Conservation (phyloP, 148 eudicot genomes). For the Heliamphora exappendiculata region DNA sequence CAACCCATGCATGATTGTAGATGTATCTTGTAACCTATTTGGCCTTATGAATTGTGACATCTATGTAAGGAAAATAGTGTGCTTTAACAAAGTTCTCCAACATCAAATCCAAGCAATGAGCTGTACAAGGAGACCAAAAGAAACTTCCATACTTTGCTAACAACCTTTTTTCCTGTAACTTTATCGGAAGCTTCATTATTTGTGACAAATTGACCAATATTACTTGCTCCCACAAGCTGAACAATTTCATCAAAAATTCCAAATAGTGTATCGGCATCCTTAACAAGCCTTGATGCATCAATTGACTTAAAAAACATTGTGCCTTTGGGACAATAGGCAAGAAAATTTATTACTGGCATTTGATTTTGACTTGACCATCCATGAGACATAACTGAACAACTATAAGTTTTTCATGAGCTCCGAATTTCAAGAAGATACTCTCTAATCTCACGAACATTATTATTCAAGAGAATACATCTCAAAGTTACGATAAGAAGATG, state of each 20-base stretch:
- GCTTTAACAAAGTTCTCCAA: no score
- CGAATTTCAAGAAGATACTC: neutral
- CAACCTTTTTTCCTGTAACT: conserved; percentile 6
- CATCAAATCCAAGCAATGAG: no score
- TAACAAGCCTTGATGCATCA: conserved; percentile 13
- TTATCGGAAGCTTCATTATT: conserved; percentile 19
- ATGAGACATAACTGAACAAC: neutral
- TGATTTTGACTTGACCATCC: neutral
- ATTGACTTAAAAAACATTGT: conserved; percentile 8
- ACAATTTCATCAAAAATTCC: conserved; percentile 12
- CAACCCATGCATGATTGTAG: no score
- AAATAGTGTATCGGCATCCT: conserved; percentile 9
- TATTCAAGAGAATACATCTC: neutral
- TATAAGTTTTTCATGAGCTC: neutral
- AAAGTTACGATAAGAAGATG: neutral
- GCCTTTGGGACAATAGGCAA: neutral
- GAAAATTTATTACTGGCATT: neutral
- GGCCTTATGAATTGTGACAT: no score
- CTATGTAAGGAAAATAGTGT: no score
- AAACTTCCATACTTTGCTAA: neutral
- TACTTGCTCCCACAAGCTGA: conserved; percentile 5
- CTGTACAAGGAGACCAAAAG: neutral
- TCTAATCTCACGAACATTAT: neutral
- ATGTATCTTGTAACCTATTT: no score
- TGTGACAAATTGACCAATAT: conserved; percentile 14